A percentile compares a stretch with the other conserved stretches of the same genome.
Conservation (phyloP, 108 stramenopile species). For the Nitzschia sp. region DNA sequence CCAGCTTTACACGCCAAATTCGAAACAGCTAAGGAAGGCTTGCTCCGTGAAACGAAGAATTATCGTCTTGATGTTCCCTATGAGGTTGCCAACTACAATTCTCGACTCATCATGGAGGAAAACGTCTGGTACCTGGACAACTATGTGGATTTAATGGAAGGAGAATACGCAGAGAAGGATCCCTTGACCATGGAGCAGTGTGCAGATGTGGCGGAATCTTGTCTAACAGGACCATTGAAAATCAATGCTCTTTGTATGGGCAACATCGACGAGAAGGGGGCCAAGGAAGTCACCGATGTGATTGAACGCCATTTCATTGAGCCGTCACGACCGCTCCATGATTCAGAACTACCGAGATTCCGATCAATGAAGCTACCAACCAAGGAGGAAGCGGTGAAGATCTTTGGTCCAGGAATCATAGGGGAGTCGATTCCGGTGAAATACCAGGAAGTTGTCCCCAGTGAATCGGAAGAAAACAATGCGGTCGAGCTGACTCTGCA, state of each 20-base stretch:
- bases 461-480: constrained; percentile 79
- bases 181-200: constrained; percentile 87
- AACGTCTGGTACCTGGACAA: constrained; percentile 82
- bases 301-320: constrained; percentile 57
- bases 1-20: constrained; percentile 62
- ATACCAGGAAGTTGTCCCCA: constrained; percentile 68
- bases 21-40: constrained; percentile 63
- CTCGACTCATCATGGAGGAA: constrained; percentile 70
- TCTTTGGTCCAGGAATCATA: constrained; percentile 58
- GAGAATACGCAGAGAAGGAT: constrained; percentile 57
- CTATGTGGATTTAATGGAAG: constrained; percentile 83
- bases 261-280: constrained; percentile 76
- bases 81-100: constrained; percentile 83
- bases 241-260: constrained; percentile 81
- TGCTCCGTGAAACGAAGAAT: constrained; percentile 88
- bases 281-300: constrained; percentile 53
- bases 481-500: constrained; percentile 80
- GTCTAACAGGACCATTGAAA: constrained; percentile 62
- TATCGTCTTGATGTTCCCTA: constrained; percentile 77
- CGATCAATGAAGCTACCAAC: constrained; percentile 75
- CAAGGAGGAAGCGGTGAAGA: constrained; percentile 59
- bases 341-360: constrained; percentile 72
- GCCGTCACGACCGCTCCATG: constrained; percentile 44
- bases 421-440: constrained; percentile 51
- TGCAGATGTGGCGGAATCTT: constrained; percentile 63